These are phyloP conservation scores for Ogataea populi-albae DNA, from an alignment of 805 yeast species.

Conservation along the genomic window DNA sequence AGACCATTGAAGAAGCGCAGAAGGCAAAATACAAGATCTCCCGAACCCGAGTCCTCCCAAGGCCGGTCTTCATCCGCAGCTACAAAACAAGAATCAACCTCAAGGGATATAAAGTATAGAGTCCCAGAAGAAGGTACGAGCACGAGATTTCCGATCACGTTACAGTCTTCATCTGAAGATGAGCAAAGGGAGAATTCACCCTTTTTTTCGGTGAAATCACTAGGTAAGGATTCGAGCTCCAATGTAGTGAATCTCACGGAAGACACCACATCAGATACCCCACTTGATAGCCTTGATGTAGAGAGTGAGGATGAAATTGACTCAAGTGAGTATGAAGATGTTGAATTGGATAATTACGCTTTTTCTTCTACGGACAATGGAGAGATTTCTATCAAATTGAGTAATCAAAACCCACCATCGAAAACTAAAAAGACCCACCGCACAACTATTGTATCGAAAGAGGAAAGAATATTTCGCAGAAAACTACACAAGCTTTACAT, in stretches of 20 bases:
- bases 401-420: slow-evolving; percentile 16
- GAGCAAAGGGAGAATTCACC: not conserved
- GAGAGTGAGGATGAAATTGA: slow-evolving; percentile 34
- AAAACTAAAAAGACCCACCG: slow-evolving; percentile 27
- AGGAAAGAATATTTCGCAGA: slow-evolving; percentile 54
- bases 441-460: slow-evolving; percentile 42
- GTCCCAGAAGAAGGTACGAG: not conserved
- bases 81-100: too few relatives aligned
- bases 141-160: not conserved
- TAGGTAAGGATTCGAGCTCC: too few relatives aligned
- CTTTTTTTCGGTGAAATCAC: too few relatives aligned
- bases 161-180: slow-evolving; percentile 3
- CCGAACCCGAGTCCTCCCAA: too few relatives aligned
- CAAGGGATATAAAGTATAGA: too few relatives aligned
- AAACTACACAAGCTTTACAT: slow-evolving; percentile 58
- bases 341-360: slow-evolving; percentile 26
- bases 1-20: slow-evolving; percentile 26
- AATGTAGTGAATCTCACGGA: too few relatives aligned
- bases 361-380: slow-evolving; percentile 3
- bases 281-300: slow-evolving; percentile 8
- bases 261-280: slow-evolving; percentile 1
- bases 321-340: slow-evolving; percentile 42
- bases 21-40: too few relatives aligned
- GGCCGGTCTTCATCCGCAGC: too few relatives aligned
- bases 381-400: slow-evolving; percentile 24